Evolutionary conservation across 768 basidiomycete species (phyloP), one percentile per base, ranked within the genome.

Genomic region (Tricholoma flavovirens): DNA sequence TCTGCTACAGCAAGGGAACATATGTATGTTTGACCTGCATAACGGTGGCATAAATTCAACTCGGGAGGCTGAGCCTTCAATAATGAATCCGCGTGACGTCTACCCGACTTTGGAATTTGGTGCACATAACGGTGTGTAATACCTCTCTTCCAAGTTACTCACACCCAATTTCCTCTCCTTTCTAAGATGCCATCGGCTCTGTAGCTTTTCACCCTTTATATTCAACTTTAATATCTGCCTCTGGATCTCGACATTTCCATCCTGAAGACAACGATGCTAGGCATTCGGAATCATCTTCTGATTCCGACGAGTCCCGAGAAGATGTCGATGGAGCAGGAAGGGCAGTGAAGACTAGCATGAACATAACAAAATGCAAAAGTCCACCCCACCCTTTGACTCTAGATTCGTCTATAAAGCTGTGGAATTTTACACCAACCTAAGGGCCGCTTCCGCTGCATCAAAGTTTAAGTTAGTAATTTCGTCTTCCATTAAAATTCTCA

Each of bases 241-340:
- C 90, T 0, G 93, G 93, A 2, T 92, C 93, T 5, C 73, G 92
- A n/a, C 83, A 88, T 67, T 89, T 89, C 62, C 69, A 74, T 9
- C 53, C 54, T 5, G 58, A 54, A 19, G 59, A 59, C 1, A 57
- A 62, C 15, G 57, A 42, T 19, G 53, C 61, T 1, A 67, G 69
- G 5, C 1, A 17, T 10, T 42, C 40, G 17, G 26, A 19, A 21
- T 32, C 29, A n/a, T 63, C 64, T n/a, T 60, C 64, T 0, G 64
- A 70, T 32, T 65, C 68, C 1, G 65, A 67, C 1, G 63, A 67
- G 19, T 62, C 66, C 0, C 62, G 64, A 14, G 64, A 61, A 4
- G 66, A 65, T 1, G 72, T 66, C 7, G 59, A 61, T 5, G 58
- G 58, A 14, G 66, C 64, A 3, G 66, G 64, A 5, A 54, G 52